phyloP scores from a whole-genome alignment of 805 yeast genomes.

The Lipomyces sp. region DNA sequence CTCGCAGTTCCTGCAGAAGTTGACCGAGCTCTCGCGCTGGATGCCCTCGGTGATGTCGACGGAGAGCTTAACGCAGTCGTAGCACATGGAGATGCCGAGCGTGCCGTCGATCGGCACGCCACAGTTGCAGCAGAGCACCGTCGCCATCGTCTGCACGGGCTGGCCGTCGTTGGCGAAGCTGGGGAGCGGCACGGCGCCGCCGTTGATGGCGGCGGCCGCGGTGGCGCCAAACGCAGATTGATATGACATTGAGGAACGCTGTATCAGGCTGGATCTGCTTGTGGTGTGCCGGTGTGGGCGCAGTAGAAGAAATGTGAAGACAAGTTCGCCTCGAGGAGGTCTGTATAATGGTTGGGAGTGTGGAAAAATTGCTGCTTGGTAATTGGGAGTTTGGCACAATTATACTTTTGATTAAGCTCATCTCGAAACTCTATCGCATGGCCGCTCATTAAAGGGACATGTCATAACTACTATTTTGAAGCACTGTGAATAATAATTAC shows the following conservation, averaged over 20 bases:
- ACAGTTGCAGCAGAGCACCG: slow-evolving; percentile 96
- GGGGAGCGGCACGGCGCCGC: slow-evolving; percentile 24
- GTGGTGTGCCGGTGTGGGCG: too few relatives aligned
- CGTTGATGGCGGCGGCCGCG: slow-evolving; percentile 23
- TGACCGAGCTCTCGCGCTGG: slow-evolving; percentile 80
- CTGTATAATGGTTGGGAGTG: too few relatives aligned
- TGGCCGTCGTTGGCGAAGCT: neutral
- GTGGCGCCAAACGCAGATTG: slow-evolving; percentile 22
- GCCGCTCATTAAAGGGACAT: too few relatives aligned
- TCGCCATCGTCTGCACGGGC: slow-evolving; percentile 47
- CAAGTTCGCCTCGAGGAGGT: too few relatives aligned
- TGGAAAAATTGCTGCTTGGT: too few relatives aligned
- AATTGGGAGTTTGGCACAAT: too few relatives aligned
- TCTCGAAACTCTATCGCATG: too few relatives aligned
- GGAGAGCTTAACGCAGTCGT: slow-evolving; percentile 91
- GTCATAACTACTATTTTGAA: too few relatives aligned
- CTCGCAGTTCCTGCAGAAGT: slow-evolving; percentile 97
- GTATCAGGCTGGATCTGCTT: too few relatives aligned
- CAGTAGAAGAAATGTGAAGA: too few relatives aligned
- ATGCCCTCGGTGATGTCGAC: slow-evolving; percentile 92
- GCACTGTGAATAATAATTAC: too few relatives aligned
- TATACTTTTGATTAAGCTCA: too few relatives aligned
- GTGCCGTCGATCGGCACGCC: slow-evolving; percentile 98
- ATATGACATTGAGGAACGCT: slow-evolving; percentile 19
- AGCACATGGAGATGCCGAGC: slow-evolving; percentile 74